Conservation (phyloP, 192 early-diverging fungal species). For the Coemansia sp. region DNA sequence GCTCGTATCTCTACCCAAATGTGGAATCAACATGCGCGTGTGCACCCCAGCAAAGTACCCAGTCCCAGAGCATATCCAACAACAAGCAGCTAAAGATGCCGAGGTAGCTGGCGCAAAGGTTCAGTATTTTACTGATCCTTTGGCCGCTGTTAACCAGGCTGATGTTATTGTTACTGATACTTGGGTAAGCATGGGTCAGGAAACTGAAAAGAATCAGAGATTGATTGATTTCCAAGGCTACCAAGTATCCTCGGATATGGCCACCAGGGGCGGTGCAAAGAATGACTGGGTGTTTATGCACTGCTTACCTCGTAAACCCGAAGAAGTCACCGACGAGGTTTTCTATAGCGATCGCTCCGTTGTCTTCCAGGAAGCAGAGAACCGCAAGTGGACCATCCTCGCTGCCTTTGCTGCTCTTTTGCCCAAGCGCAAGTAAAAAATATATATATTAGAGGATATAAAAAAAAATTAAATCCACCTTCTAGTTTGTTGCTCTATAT, state of each 20-base stretch:
- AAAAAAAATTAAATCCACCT: too few relatives aligned
- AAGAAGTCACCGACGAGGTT: conserved; percentile 97
- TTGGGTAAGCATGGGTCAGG: conserved; percentile 99
- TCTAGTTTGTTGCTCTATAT: too few relatives aligned
- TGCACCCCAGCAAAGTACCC: conserved; percentile 85
- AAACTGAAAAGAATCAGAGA: conserved; percentile 81
- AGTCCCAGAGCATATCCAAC: conserved; percentile 64
- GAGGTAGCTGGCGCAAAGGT: conserved; percentile 49
- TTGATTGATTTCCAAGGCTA: conserved; percentile 82
- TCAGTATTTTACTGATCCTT: conserved; percentile 63
- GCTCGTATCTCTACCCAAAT: conserved; percentile 81
- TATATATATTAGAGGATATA: too few relatives aligned
- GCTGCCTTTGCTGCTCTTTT: conserved; percentile 71
- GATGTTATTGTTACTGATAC: conserved; percentile 97
- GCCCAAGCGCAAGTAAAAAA: conserved; percentile 3
- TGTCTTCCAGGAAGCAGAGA: conserved; percentile 97
- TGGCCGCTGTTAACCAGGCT: conserved; percentile 72
- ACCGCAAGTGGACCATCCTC: conserved; percentile 98
- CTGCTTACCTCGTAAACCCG: conserved; percentile 92
- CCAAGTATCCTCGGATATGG: conserved; percentile 86
- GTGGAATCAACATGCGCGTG: conserved; percentile 76
- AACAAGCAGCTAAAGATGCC: conserved; percentile 65
- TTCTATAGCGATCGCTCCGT: conserved; percentile 89
- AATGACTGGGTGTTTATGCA: conserved; percentile 97
- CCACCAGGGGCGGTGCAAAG: conserved; percentile 69